Conservation (phyloP, 345 rosid genomes). For the Kandelia obovata region DNA sequence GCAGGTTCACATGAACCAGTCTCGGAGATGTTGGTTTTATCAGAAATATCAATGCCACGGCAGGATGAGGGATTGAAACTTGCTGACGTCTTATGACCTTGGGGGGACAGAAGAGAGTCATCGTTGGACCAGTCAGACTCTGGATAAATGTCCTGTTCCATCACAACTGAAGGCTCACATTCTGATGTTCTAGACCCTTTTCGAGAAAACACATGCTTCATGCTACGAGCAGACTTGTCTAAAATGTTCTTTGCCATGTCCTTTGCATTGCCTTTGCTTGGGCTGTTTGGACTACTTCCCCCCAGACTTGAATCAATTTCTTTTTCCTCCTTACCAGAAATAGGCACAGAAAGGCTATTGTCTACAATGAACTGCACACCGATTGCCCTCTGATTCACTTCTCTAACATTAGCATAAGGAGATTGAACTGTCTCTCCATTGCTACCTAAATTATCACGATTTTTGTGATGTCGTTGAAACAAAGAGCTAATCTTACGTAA, state of each 20-base stretch:
- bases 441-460: constrained; percentile 36
- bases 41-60: constrained; percentile 7
- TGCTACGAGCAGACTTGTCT: constrained; percentile 48
- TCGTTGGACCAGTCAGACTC: constrained; percentile 53
- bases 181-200: constrained; percentile 53
- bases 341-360: constrained; percentile 36
- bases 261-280: constrained; percentile 45
- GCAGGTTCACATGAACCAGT: constrained; percentile 26
- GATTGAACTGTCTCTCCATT: constrained; percentile 42
- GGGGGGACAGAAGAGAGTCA: constrained; percentile 33
- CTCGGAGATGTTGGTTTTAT: constrained; percentile 16
- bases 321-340: constrained; percentile 31
- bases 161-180: constrained; percentile 18
- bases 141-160: constrained; percentile 28
- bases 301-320: constrained; percentile 36
- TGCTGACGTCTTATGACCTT: constrained; percentile 23
- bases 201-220: constrained; percentile 60
- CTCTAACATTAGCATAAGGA: constrained; percentile 54
- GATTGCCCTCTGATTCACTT: constrained; percentile 39
- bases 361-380: constrained; percentile 50
- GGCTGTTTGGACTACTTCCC: constrained; percentile 42
- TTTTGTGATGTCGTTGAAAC: constrained; percentile 47
- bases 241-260: constrained; percentile 56
- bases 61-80: constrained; percentile 19
- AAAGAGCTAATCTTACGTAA: constrained; percentile 45